Conservation (phyloP, 1,284 basidiomycete species). For the Naganishia sp. region DNA sequence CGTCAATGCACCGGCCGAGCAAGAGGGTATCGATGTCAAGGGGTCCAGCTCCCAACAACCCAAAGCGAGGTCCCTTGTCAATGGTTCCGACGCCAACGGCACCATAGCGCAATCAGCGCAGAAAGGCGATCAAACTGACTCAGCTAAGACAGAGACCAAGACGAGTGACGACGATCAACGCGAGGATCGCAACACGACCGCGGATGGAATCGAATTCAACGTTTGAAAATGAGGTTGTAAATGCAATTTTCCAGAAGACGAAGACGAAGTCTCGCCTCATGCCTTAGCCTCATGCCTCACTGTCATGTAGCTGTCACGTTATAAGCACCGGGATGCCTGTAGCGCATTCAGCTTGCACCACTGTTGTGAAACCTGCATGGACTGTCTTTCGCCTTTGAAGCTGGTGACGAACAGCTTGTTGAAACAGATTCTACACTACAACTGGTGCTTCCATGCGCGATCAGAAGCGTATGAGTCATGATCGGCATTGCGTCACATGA, state of each 20-base stretch:
- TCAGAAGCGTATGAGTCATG: background rate
- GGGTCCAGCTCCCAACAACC: background rate
- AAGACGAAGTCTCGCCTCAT: no score
- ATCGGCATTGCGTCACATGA: constrained; percentile 18
- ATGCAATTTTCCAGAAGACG: no score
- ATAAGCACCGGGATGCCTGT: no score
- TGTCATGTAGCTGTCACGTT: no score
- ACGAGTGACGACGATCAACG: background rate
- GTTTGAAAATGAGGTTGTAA: constrained; percentile 1
- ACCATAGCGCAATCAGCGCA: background rate
- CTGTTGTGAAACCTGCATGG: no score
- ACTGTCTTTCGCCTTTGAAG: no score
- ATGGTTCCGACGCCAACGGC: background rate
- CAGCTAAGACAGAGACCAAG: background rate
- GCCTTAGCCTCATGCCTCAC: no score
- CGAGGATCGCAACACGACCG: constrained; percentile 9
- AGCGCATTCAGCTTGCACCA: no score
- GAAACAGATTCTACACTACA: background rate
- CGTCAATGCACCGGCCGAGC: background rate
- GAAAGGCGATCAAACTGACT: background rate
- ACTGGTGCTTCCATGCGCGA: background rate
- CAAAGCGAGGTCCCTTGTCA: background rate
- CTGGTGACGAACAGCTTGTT: background rate
- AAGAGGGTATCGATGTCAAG: background rate
- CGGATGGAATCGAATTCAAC: constrained; percentile 23